phyloP scores from a whole-genome alignment of 345 rosid genomes.

The Gossypium mustelinum region DNA sequence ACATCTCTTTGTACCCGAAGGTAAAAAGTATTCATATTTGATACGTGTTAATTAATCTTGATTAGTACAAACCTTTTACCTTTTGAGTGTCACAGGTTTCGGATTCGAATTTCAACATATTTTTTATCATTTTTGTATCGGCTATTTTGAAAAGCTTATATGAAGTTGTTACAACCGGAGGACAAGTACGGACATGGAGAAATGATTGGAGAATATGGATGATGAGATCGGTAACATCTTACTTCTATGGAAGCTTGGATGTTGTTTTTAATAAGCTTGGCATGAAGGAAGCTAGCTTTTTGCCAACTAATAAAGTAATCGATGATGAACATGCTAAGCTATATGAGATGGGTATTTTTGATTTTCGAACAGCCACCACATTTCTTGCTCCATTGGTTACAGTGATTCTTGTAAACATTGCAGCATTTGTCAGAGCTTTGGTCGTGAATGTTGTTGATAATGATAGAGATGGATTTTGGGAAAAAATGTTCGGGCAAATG shows the following conservation, averaged over 20 bases:
- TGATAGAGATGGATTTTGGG: conserved; percentile 17
- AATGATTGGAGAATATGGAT: conserved; percentile 41
- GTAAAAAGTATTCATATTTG: conserved; percentile 17
- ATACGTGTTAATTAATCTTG: not conserved
- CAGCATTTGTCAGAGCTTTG: conserved; percentile 22
- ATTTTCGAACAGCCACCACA: conserved; percentile 30
- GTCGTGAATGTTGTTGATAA: not conserved
- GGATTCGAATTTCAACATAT: conserved; percentile 14
- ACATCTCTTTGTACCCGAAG: conserved; percentile 36
- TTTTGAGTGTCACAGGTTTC: conserved; percentile 23
- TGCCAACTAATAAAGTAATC: conserved; percentile 34
- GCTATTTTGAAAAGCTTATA: conserved; percentile 14
- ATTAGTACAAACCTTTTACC: not conserved
- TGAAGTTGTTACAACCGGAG: conserved; percentile 25
- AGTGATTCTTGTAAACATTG: conserved; percentile 27
- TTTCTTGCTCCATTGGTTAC: conserved; percentile 37
- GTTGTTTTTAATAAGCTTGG: conserved; percentile 26
- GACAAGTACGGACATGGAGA: conserved; percentile 20
- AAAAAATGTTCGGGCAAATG: not conserved
- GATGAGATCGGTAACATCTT: conserved; percentile 29
- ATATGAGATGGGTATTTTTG: conserved; percentile 33
- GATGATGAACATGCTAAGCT: conserved; percentile 24
- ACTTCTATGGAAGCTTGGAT: conserved; percentile 27
- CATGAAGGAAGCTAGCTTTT: conserved; percentile 32
- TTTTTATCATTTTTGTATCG: conserved; percentile 27